Conservation (phyloP, 306 rosid species). For the Adenanthera pavonina region DNA sequence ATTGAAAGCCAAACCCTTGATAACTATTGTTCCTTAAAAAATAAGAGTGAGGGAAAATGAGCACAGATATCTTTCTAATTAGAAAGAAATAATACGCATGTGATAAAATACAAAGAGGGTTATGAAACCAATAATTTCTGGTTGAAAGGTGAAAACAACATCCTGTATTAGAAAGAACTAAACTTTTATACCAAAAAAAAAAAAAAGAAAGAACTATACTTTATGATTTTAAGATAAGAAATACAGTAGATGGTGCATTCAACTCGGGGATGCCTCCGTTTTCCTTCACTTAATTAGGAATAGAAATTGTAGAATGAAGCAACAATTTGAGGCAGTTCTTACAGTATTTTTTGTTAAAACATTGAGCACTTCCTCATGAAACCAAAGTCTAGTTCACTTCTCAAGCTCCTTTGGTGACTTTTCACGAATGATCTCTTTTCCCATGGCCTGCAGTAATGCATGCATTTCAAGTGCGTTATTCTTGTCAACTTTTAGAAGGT, state of each 20-base stretch:
- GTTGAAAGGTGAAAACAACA: background rate
- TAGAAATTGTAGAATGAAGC: too few species aligned
- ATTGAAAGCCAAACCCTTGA: constrained; percentile 2
- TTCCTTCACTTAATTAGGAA: too few species aligned
- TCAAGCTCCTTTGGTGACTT: background rate
- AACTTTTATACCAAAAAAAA: too few species aligned
- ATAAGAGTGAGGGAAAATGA: background rate
- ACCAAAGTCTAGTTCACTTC: background rate
- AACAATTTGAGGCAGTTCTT: background rate
- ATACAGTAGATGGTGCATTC: too few species aligned
- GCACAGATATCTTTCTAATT: background rate
- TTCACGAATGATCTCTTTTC: background rate
- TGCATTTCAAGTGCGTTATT: background rate
- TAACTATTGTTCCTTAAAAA: background rate
- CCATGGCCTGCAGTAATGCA: background rate
- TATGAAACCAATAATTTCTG: background rate
- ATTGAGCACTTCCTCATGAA: background rate
- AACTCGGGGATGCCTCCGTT: too few species aligned
- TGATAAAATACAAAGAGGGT: background rate
- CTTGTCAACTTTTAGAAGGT: background rate
- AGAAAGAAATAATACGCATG: background rate
- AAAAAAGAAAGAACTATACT: too few species aligned
- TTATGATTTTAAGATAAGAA: too few species aligned
- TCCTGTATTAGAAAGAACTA: background rate
- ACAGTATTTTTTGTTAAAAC: background rate